These are phyloP conservation scores for Penicillium riverlandense DNA, from an alignment of 495 filamentous ascomycete genomes.

Conservation along the genomic window DNA sequence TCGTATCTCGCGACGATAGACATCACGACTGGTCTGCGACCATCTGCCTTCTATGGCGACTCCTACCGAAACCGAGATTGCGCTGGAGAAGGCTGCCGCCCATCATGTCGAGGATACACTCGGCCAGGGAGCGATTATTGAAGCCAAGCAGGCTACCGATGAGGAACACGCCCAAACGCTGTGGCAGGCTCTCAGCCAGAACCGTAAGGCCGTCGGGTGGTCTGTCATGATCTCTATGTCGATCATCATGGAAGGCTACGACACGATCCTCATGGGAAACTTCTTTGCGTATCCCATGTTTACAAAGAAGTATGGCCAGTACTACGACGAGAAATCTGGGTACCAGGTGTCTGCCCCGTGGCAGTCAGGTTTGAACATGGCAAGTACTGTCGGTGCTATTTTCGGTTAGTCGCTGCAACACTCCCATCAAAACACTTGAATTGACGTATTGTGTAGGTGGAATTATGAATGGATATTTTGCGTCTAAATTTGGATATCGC, in stretches of 20 bases:
- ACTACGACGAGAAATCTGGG: slow-evolving; percentile 9
- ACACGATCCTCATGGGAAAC: slow-evolving; percentile 36
- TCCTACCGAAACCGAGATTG: slow-evolving; percentile 7
- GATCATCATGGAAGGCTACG: slow-evolving; percentile 49
- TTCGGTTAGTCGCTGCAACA: slow-evolving; percentile 14
- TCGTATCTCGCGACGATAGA: too few relatives aligned
- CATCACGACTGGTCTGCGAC: neutral
- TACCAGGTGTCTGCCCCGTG: slow-evolving; percentile 28
- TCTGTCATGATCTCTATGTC: slow-evolving; percentile 35
- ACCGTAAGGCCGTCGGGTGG: slow-evolving; percentile 45
- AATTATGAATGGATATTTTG: slow-evolving; percentile 36
- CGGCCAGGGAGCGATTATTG: slow-evolving; percentile 15
- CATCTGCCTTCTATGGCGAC: slow-evolving; percentile 4
- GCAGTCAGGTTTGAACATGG: slow-evolving; percentile 30
- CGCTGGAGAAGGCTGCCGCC: slow-evolving; percentile 18
- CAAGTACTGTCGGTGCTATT: slow-evolving; percentile 25
- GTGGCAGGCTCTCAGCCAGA: slow-evolving; percentile 27
- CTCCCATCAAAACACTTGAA: neutral
- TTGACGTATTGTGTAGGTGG: slow-evolving; percentile 11
- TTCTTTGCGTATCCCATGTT: slow-evolving; percentile 34
- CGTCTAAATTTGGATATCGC: slow-evolving; percentile 40
- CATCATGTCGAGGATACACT: slow-evolving; percentile 21
- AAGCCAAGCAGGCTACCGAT: slow-evolving; percentile 26
- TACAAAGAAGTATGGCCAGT: slow-evolving; percentile 26
- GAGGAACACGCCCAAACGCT: slow-evolving; percentile 26